phyloP scores from a whole-genome alignment of 768 basidiomycete species.

The Psilocybe sp. region DNA sequence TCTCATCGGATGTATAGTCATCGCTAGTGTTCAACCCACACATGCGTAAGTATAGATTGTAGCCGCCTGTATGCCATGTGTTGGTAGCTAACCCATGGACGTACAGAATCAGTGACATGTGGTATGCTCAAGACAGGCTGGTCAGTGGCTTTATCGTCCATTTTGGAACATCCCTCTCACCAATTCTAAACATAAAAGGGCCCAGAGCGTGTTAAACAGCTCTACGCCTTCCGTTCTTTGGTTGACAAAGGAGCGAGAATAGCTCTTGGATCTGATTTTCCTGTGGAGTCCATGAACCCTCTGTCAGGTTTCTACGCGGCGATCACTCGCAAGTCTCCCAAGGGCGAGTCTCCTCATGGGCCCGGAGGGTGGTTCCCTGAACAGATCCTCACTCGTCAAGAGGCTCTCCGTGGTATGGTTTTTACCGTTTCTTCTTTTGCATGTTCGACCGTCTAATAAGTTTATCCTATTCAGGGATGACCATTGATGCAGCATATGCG shows the following conservation, averaged over 20 bases:
- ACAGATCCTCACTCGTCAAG: slow-evolving; percentile 68
- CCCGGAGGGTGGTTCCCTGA: slow-evolving; percentile 85
- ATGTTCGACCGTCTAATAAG: background rate
- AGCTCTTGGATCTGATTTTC: slow-evolving; percentile 85
- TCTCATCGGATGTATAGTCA: slow-evolving; percentile 47
- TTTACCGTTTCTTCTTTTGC: background rate
- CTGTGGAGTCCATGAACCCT: slow-evolving; percentile 86
- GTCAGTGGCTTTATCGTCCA: slow-evolving; percentile 35
- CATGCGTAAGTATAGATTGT: slow-evolving; percentile 60
- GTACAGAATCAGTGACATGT: slow-evolving; percentile 79
- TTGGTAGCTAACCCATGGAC: background rate
- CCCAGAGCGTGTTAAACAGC: slow-evolving; percentile 74
- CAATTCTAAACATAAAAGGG: slow-evolving; percentile 45
- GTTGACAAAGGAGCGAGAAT: slow-evolving; percentile 64
- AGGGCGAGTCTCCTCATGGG: slow-evolving; percentile 80
- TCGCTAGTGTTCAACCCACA: slow-evolving; percentile 88
- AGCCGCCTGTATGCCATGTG: background rate
- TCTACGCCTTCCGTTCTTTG: slow-evolving; percentile 85
- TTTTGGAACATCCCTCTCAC: background rate
- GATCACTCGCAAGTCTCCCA: slow-evolving; percentile 65
- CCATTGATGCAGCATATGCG: slow-evolving; percentile 83
- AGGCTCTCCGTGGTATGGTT: slow-evolving; percentile 66
- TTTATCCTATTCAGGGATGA: slow-evolving; percentile 67
- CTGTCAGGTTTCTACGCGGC: slow-evolving; percentile 87
- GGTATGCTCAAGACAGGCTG: slow-evolving; percentile 81